A percentile compares a stretch with the other conserved stretches of the same genome.
These are phyloP conservation scores for Raphanus hybrid DNA, from an alignment of 441 rosid genomes.

Conservation along the genomic window DNA sequence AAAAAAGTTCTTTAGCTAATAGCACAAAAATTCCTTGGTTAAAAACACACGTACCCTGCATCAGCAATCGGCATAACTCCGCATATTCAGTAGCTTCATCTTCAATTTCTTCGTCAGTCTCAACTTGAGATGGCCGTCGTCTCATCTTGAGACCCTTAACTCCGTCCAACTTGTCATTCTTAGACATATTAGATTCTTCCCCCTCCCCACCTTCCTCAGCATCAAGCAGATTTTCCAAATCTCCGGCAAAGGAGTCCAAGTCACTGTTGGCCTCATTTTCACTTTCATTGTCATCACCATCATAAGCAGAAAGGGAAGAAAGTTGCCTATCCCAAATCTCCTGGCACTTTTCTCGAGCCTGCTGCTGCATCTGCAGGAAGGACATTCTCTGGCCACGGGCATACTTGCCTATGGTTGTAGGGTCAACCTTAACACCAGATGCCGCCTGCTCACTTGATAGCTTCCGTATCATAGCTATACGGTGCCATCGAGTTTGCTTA, in stretches of 20 bases:
- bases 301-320: slow-evolving; percentile 81
- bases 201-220: slow-evolving; percentile 95
- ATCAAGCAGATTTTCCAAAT: slow-evolving; percentile 96
- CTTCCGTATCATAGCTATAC: slow-evolving; percentile 99
- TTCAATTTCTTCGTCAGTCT: slow-evolving; percentile 92
- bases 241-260: slow-evolving; percentile 99
- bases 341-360: slow-evolving; percentile 98
- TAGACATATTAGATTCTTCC: slow-evolving; percentile 71
- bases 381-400: slow-evolving; percentile 99
- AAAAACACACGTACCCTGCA: slow-evolving; percentile 79
- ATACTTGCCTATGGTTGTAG: slow-evolving; percentile 92
- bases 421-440: slow-evolving; percentile 96
- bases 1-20: neutral
- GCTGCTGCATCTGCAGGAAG: slow-evolving; percentile 97
- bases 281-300: slow-evolving; percentile 90
- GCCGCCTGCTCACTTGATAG: slow-evolving; percentile 99
- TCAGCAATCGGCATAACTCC: slow-evolving; percentile 89
- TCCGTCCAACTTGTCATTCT: slow-evolving; percentile 78
- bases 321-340: slow-evolving; percentile 99
- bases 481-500: slow-evolving; percentile 99
- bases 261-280: slow-evolving; percentile 98
- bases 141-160: slow-evolving; percentile 97
- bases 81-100: slow-evolving; percentile 99
- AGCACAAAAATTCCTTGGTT: slow-evolving; percentile 14
- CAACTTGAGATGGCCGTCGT: slow-evolving; percentile 77